Conservation (phyloP, 192 early-diverging fungal species). For the Linnemannia zychae region DNA sequence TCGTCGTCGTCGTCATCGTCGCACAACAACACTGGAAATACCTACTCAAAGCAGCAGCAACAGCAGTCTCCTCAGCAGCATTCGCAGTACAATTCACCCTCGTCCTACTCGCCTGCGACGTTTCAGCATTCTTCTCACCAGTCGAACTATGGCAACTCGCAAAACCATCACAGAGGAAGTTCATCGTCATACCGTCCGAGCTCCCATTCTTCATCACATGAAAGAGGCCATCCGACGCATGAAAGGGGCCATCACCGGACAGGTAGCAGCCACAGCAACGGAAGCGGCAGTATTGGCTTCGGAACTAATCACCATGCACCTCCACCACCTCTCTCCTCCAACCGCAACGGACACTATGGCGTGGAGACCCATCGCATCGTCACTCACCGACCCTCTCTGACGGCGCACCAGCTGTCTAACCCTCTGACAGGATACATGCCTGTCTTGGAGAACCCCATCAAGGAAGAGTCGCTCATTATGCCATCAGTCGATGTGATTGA, state of each 20-base stretch:
- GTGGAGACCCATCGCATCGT: neutral
- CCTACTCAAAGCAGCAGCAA: neutral
- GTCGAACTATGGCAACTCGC: neutral
- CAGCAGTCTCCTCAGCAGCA: slow-evolving; percentile 1
- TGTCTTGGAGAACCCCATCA: neutral
- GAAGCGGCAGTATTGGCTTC: neutral
- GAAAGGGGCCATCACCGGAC: neutral
- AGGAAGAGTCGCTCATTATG: slow-evolving; percentile 53
- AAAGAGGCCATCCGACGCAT: neutral
- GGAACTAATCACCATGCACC: neutral
- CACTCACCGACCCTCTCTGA: neutral
- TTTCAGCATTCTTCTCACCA: neutral
- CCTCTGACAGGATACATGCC: slow-evolving; percentile 42
- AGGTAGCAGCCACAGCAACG: neutral
- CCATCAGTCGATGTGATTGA: slow-evolving; percentile 71
- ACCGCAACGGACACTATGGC: neutral
- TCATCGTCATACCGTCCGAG: neutral
- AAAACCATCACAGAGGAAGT: neutral
- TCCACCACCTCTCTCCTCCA: neutral
- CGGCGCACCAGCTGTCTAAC: slow-evolving; percentile 19
- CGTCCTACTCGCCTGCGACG: neutral
- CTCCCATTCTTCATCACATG: neutral
- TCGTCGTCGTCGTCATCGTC: neutral
- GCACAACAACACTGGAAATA: neutral
- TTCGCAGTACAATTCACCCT: neutral